Conservation (phyloP, 2,329 filamentous ascomycete genomes). For the Pseudonectria foliicola region DNA sequence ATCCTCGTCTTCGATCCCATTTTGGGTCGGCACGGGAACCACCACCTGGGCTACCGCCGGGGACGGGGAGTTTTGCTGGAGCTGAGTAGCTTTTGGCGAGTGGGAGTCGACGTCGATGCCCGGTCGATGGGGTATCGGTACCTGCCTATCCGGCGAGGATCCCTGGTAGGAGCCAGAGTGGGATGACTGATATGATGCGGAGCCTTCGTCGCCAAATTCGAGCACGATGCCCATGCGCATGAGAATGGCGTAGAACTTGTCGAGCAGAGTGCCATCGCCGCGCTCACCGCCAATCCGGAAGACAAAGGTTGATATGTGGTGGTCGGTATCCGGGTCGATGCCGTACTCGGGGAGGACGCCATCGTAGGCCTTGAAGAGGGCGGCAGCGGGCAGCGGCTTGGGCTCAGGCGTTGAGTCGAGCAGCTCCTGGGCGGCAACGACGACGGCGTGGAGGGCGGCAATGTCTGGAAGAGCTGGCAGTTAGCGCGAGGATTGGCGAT, state of each 20-base stretch:
- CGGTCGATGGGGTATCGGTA: slow-evolving; percentile 1
- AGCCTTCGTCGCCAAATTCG: slow-evolving; percentile 44
- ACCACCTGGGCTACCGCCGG: not conserved
- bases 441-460: slow-evolving; percentile 68
- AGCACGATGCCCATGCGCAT: slow-evolving; percentile 64
- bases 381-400: slow-evolving; percentile 63
- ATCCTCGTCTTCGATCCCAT: slow-evolving; percentile 1
- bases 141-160: slow-evolving; percentile 13
- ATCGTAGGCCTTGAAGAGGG: slow-evolving; percentile 77
- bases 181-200: slow-evolving; percentile 18
- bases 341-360: slow-evolving; percentile 63
- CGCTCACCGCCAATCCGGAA: slow-evolving; percentile 68
- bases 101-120: too few species aligned
- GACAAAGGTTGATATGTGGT: slow-evolving; percentile 68
- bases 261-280: slow-evolving; percentile 50
- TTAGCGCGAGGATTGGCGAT: not conserved
- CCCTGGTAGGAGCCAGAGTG: slow-evolving; percentile 16
- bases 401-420: slow-evolving; percentile 49
- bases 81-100: too few species aligned
- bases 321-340: slow-evolving; percentile 65
- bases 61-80: not conserved
- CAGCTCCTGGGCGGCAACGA: slow-evolving; percentile 61
- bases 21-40: too few species aligned
- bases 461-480: slow-evolving; percentile 60
- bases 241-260: slow-evolving; percentile 65